These are phyloP conservation scores for Aspergillus affinis DNA, from an alignment of 495 filamentous ascomycete species.

Conservation along the genomic window DNA sequence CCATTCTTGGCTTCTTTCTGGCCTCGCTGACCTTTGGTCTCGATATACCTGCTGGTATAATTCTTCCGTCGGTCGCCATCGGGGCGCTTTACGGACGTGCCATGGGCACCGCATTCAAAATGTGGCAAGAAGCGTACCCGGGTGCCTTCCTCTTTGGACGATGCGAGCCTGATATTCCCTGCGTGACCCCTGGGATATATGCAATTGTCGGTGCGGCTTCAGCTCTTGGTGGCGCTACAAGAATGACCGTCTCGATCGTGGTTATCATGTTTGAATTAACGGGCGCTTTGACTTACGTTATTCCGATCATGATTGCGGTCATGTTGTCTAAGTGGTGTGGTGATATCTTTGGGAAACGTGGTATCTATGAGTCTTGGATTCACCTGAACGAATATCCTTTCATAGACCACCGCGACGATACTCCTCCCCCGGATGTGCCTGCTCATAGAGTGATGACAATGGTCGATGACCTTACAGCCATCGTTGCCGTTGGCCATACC, in stretches of 20 bases:
- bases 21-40: conserved; percentile 90
- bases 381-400: conserved; percentile 95
- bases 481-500: conserved; percentile 83
- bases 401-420: conserved; percentile 89
- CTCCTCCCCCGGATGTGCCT: conserved; percentile 76
- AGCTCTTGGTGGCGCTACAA: conserved; percentile 90
- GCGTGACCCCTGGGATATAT: conserved; percentile 92
- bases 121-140: conserved; percentile 81
- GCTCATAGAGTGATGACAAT: conserved; percentile 86
- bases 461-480: conserved; percentile 83
- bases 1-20: conserved; percentile 79
- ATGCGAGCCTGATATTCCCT: conserved; percentile 86
- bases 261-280: conserved; percentile 99
- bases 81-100: conserved; percentile 92
- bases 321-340: conserved; percentile 99
- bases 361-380: conserved; percentile 99
- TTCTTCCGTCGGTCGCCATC: conserved; percentile 96
- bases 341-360: conserved; percentile 89
- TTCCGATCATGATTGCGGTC: conserved; percentile 99
- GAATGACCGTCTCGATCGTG: conserved; percentile 95
- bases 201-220: conserved; percentile 97
- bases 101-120: conserved; percentile 82
- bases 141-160: conserved; percentile 71
- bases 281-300: conserved; percentile 91
- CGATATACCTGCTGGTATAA: conserved; percentile 95